Conservation (phyloP, 306 rosid species). For the Pyrus pyrifolia region DNA sequence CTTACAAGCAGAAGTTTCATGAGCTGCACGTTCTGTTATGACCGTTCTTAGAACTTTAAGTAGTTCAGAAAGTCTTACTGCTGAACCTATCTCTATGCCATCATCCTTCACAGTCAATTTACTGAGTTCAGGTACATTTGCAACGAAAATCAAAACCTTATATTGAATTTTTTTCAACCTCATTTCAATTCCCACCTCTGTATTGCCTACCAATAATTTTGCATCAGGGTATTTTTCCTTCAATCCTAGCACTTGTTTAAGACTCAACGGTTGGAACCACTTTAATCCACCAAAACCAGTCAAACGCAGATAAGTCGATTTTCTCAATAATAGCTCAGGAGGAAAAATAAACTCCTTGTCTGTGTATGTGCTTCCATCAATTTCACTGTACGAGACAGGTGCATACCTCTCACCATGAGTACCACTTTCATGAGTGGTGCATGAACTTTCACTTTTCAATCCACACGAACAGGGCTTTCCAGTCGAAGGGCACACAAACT, state of each 20-base stretch:
- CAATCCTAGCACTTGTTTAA: conserved; percentile 58
- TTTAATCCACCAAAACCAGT: conserved; percentile 69
- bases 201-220: conserved; percentile 79
- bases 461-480: conserved; percentile 85
- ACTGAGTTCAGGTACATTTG: conserved; percentile 72
- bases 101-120: conserved; percentile 47
- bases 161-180: conserved; percentile 71
- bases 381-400: conserved; percentile 57
- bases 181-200: conserved; percentile 96
- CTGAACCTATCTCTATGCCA: conserved; percentile 86
- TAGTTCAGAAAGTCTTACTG: conserved; percentile 78
- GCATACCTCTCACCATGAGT: conserved; percentile 28
- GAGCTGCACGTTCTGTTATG: conserved; percentile 45
- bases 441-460: conserved; percentile 33
- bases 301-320: conserved; percentile 43
- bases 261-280: conserved; percentile 80
- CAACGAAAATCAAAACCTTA: conserved; percentile 57
- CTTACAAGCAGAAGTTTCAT: conserved; percentile 68
- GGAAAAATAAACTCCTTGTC: conserved; percentile 93
- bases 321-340: conserved; percentile 67
- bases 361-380: conserved; percentile 69
- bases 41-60: conserved; percentile 49
- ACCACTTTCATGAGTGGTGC: conserved; percentile 17
- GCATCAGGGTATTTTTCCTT: conserved; percentile 69
- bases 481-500: conserved; percentile 78